Evolutionary conservation across 176 grass and related monocot species (phyloP).

Genomic region (Otatea glauca): DNA sequence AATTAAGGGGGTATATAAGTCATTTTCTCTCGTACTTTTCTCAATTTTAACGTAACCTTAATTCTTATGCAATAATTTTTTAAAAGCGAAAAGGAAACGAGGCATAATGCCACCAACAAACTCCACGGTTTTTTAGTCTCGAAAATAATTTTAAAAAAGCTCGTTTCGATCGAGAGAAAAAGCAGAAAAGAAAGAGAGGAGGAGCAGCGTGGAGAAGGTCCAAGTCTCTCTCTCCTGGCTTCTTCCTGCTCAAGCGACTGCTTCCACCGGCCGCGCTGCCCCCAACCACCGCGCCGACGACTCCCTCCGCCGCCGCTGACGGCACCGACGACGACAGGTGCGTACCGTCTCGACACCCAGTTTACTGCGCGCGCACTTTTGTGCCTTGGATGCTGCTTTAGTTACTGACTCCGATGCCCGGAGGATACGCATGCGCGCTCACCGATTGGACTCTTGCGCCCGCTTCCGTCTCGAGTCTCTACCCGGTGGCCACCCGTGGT

Average conservation of each 20-base stretch:
- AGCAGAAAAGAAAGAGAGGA: background rate
- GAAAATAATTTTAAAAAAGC: background rate
- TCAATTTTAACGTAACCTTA: too few relatives aligned
- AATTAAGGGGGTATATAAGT: too few relatives aligned
- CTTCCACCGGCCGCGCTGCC: background rate
- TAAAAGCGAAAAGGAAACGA: background rate
- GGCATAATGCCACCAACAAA: background rate
- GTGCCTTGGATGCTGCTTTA: background rate
- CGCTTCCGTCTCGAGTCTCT: background rate
- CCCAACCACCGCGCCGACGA: conserved; percentile 23
- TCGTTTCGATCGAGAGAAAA: background rate
- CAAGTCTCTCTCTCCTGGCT: background rate
- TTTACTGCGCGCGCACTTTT: background rate
- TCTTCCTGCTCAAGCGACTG: conserved; percentile 12
- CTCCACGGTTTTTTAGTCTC: background rate
- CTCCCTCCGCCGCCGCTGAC: background rate
- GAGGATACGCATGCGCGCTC: background rate
- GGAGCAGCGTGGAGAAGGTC: conserved; percentile 30
- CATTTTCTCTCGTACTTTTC: too few relatives aligned
- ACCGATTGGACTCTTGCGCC: background rate
- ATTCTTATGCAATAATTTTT: too few relatives aligned
- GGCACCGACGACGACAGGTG: background rate
- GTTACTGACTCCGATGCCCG: background rate
- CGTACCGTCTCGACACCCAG: background rate
- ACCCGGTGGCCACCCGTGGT: background rate